Percentiles rank a stretch among this genome's conserved stretches.
Conservation (phyloP, 2,329 filamentous ascomycete genomes). For the Penicillium sp. region DNA sequence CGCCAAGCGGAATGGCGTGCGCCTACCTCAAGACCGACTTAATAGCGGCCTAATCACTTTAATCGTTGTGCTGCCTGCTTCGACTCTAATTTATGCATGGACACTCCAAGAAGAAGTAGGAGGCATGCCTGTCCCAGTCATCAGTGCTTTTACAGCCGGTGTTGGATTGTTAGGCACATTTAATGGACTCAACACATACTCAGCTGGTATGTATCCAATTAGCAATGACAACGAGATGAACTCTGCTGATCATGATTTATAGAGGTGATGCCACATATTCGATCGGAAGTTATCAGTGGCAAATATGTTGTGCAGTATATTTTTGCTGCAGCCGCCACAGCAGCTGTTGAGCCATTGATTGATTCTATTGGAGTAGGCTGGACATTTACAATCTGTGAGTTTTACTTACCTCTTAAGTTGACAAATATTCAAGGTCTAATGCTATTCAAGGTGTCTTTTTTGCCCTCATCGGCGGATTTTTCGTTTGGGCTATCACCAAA, state of each 20-base stretch:
- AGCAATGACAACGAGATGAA: neutral
- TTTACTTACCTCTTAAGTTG: neutral
- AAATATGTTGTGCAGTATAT: constrained; percentile 81
- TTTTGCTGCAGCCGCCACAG: constrained; percentile 71
- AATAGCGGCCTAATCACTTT: constrained; percentile 63
- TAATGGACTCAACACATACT: constrained; percentile 74
- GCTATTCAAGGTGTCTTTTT: constrained; percentile 31
- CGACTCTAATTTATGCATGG: constrained; percentile 72
- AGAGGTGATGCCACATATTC: constrained; percentile 51
- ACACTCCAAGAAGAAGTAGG: constrained; percentile 59
- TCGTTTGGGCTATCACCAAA: constrained; percentile 33
- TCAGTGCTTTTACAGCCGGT: constrained; percentile 74
- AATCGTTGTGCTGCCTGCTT: constrained; percentile 61
- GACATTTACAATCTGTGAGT: constrained; percentile 72
- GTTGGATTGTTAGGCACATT: constrained; percentile 75
- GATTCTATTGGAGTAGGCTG: constrained; percentile 76
- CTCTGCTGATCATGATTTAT: neutral
- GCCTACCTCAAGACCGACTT: constrained; percentile 71
- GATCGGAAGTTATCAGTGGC: constrained; percentile 76
- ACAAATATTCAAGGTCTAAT: constrained; percentile 7
- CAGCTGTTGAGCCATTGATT: constrained; percentile 72
- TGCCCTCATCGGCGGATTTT: constrained; percentile 31
- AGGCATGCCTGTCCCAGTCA: constrained; percentile 64
- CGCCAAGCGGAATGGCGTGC: constrained; percentile 58
- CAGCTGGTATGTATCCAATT: constrained; percentile 31